phyloP scores from a whole-genome alignment of 2,329 filamentous ascomycete species.

The Alternaria metachromatica region DNA sequence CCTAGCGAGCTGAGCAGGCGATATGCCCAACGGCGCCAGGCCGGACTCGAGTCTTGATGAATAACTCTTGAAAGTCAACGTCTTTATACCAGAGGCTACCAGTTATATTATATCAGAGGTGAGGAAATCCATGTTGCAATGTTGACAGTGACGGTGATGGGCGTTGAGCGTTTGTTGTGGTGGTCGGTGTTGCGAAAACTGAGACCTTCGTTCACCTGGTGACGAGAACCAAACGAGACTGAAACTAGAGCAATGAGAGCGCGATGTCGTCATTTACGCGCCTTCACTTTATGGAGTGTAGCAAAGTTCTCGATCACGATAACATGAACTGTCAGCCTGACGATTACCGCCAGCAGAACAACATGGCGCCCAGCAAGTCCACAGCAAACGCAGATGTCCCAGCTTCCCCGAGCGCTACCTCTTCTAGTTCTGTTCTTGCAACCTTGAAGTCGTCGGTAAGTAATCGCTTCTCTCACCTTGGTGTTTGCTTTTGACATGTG shows the following conservation, averaged over 20 bases:
- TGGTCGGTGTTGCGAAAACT: neutral
- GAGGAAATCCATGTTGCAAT: neutral
- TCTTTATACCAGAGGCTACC: neutral
- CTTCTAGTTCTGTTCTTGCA: neutral
- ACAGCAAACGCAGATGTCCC: neutral
- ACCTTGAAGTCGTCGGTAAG: constrained; percentile 8
- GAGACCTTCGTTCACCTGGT: constrained; percentile 5
- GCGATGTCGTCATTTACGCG: neutral
- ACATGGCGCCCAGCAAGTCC: constrained; percentile 3
- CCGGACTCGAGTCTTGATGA: constrained; percentile 1
- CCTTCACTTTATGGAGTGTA: neutral
- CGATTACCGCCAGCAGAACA: neutral
- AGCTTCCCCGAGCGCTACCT: neutral
- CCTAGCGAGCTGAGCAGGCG: neutral
- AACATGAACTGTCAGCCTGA: neutral
- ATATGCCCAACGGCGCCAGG: neutral
- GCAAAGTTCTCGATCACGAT: neutral
- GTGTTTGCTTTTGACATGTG: neutral
- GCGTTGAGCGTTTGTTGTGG: constrained; percentile 8
- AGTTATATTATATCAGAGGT: neutral
- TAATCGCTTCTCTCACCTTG: neutral
- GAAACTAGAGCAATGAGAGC: neutral
- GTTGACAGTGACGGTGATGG: neutral
- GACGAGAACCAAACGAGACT: neutral
- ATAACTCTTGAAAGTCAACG: neutral